These are phyloP conservation scores for Agrocybe chaxingu DNA, from an alignment of 768 basidiomycete species.

Conservation along the genomic window DNA sequence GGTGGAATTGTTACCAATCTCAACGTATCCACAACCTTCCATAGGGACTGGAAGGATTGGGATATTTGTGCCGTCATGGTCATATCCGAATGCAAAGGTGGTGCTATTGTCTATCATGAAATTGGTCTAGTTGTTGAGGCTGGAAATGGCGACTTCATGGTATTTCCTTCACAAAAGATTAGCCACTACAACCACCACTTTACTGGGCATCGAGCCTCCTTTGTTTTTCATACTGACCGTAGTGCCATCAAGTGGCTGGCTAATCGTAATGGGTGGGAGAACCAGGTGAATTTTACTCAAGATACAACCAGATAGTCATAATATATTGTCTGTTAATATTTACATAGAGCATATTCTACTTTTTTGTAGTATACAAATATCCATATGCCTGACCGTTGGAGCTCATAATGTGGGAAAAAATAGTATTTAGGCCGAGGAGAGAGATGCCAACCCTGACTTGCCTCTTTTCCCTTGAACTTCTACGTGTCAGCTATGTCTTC, in stretches of 20 bases:
- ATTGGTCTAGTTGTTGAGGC: constrained; percentile 17
- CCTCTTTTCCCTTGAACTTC: no score
- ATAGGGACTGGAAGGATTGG: constrained; percentile 17
- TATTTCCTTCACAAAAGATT: constrained; percentile 17
- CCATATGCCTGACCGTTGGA: no score
- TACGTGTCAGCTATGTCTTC: no score
- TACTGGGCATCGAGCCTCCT: constrained; percentile 15
- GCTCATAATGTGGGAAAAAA: no score
- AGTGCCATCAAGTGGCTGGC: background rate
- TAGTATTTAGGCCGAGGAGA: no score
- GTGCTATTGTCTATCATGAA: constrained; percentile 21
- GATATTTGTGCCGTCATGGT: constrained; percentile 22
- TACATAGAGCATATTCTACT: no score
- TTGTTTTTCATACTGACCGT: constrained; percentile 20
- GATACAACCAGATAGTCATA: no score
- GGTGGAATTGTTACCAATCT: constrained; percentile 21
- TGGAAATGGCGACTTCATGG: constrained; percentile 12
- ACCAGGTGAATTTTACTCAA: background rate
- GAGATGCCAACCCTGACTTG: no score
- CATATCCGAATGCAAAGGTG: constrained; percentile 17
- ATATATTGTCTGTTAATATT: no score
- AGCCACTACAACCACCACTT: constrained; percentile 23
- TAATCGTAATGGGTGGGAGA: constrained; percentile 5
- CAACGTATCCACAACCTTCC: constrained; percentile 19
- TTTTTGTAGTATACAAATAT: no score